Conservation (phyloP, 345 rosid genomes). For the Sonneratia caseolaris region DNA sequence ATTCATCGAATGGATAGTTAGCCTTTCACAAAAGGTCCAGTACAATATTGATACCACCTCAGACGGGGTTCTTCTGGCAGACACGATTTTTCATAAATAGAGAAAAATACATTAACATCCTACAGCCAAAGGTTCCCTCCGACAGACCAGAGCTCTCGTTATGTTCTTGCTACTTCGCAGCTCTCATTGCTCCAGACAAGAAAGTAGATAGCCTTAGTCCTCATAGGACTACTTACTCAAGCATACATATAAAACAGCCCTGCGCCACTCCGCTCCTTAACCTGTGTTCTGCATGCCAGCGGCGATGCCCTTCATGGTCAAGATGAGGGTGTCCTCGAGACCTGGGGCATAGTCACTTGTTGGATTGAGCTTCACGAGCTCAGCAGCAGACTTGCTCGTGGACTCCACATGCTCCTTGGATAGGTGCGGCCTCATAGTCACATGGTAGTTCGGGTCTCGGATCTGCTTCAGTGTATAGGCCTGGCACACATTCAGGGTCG, state of each 20-base stretch:
- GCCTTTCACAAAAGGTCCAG: neutral
- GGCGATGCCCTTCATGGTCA: conserved; percentile 98
- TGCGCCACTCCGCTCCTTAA: conserved; percentile 11
- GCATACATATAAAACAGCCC: neutral
- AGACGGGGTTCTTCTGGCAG: neutral
- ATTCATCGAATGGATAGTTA: neutral
- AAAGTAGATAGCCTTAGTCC: neutral
- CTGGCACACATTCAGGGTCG: conserved; percentile 82
- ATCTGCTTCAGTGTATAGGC: conserved; percentile 83
- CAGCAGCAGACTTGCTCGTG: conserved; percentile 63
- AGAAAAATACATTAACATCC: neutral
- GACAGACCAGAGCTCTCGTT: neutral
- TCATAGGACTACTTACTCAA: neutral
- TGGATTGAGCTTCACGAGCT: conserved; percentile 77
- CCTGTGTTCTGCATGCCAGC: conserved; percentile 97
- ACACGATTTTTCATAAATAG: neutral
- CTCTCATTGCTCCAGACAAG: neutral
- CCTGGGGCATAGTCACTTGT: conserved; percentile 91
- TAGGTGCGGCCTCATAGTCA: conserved; percentile 57
- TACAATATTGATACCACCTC: neutral
- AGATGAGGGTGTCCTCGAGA: conserved; percentile 81
- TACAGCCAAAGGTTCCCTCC: neutral
- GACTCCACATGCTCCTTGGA: conserved; percentile 67
- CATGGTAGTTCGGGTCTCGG: conserved; percentile 70
- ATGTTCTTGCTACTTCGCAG: neutral